These are phyloP conservation scores for Amaranthus palmeri DNA, from an alignment of 148 eudicot genomes.

Conservation along the genomic window DNA sequence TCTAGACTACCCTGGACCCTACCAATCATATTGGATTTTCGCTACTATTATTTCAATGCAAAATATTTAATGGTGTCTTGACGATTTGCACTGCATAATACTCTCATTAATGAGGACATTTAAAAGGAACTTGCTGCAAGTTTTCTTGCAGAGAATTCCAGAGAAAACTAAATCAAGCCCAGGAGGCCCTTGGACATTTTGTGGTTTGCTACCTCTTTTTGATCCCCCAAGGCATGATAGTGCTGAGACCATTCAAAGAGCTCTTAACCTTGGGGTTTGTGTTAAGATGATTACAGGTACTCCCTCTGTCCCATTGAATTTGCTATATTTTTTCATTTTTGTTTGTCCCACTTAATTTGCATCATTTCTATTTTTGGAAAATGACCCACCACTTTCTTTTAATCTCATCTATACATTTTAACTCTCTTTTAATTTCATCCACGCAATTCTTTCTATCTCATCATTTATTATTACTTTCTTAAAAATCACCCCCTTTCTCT, in stretches of 20 bases:
- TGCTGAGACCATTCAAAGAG: slow-evolving; percentile 70
- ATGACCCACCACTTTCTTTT: too few species aligned
- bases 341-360: background rate
- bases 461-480: too few species aligned
- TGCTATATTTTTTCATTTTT: background rate
- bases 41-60: background rate
- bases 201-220: slow-evolving; percentile 66
- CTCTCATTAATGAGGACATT: background rate
- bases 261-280: slow-evolving; percentile 71
- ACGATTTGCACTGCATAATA: background rate
- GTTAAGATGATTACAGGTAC: slow-evolving; percentile 80
- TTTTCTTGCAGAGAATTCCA: slow-evolving; percentile 47
- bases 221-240: slow-evolving; percentile 86
- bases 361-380: background rate
- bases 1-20: background rate
- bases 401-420: too few species aligned
- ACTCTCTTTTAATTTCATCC: too few species aligned
- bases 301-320: background rate
- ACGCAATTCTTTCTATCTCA: too few species aligned
- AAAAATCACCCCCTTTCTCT: too few species aligned
- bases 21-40: background rate
- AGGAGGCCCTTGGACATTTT: slow-evolving; percentile 70
- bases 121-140: background rate
- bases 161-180: slow-evolving; percentile 50
- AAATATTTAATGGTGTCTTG: background rate